Evolutionary conservation across 306 rosid genomes (phyloP), one percentile per base, ranked within the genome.

Genomic region (Quercus ilex): DNA sequence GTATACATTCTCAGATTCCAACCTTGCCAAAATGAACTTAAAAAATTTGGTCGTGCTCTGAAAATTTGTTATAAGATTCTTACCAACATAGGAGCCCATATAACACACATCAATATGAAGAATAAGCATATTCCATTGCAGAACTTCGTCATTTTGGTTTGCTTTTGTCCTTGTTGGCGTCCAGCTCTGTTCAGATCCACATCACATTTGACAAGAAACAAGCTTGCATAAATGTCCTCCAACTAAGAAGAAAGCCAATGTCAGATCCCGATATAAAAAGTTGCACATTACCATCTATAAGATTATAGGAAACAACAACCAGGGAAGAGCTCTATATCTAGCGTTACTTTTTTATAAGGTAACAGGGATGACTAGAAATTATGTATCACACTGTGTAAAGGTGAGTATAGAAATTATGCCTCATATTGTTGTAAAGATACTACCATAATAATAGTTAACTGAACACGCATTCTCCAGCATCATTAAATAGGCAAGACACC

Each of bases 11-110:
- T 46, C 52, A 46, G 52, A 46, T 46, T 11, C 52, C 14, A 46
- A 46, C 52, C 52, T 46, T 46, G 52, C 14, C 52, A 10, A 46
- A 46, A 46, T 2, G 52, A 46, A 46, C 12, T 46, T 10, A 2
- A 46, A 46, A 46, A 46, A 46, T 3, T 2, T 10, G 52, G 52
- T 46, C 4, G 4, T 73, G 21, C 58, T 79, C 46, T 58, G 59
- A 70, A 56, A 73, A 76, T 83, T 63, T 10, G 52, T 46, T 46
- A 8, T 46, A 46, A 46, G 49, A 46, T 46, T 46, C 92, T 84
- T 88, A 95, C 99, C 98, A 91, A 91, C 98, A 95, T 95, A 23
- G 99, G 99, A 80, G 99, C 97, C 99, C 99, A 95, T 78, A 95
- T 93, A 74, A 95, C 99, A 79, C 94, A 91, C 15, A 95, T 85